Conservation (phyloP, 164 flowering plant species). For the Stephania yunnanensis region DNA sequence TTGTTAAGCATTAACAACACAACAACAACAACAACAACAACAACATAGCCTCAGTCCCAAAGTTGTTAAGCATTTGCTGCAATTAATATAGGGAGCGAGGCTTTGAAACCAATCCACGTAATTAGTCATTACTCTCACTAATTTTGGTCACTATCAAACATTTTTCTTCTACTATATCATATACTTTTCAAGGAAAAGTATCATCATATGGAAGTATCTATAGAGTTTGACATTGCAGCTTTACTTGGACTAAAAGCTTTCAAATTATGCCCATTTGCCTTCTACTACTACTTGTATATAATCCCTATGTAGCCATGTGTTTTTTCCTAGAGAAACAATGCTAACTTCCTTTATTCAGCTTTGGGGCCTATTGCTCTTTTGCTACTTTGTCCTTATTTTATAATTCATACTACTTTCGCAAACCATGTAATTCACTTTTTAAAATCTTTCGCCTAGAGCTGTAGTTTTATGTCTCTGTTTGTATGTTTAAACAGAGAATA, state of each 20-base stretch:
- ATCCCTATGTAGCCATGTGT: conserved; percentile 13
- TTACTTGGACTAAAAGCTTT: conserved; percentile 21
- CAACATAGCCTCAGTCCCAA: too few relatives aligned
- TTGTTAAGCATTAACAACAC: too few relatives aligned
- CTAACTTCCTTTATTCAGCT: conserved; percentile 21
- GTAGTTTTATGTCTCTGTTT: not conserved
- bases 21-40: too few relatives aligned
- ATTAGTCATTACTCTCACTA: too few relatives aligned
- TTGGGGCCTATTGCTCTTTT: conserved; percentile 38
- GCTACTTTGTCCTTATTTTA: conserved; percentile 25
- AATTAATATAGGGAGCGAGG: too few relatives aligned
- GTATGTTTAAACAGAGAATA: too few relatives aligned
- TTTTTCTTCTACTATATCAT: not conserved
- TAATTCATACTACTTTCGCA: conserved; percentile 23
- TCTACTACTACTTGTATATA: conserved; percentile 19
- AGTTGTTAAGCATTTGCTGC: too few relatives aligned
- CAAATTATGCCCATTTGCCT: conserved; percentile 19
- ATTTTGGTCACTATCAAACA: too few relatives aligned
- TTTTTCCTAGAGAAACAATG: conserved; percentile 33
- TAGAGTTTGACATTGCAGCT: conserved; percentile 22
- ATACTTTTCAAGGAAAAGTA: conserved; percentile 5
- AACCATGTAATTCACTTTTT: conserved; percentile 27
- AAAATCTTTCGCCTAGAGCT: conserved; percentile 6
- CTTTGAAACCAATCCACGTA: too few relatives aligned
- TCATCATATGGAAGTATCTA: conserved; percentile 19